Percentiles rank a stretch among this genome's conserved stretches.
These are phyloP conservation scores for Chrysophaeum taylorii DNA, from an alignment of 352 stramenopile genomes.

Conservation along the genomic window DNA sequence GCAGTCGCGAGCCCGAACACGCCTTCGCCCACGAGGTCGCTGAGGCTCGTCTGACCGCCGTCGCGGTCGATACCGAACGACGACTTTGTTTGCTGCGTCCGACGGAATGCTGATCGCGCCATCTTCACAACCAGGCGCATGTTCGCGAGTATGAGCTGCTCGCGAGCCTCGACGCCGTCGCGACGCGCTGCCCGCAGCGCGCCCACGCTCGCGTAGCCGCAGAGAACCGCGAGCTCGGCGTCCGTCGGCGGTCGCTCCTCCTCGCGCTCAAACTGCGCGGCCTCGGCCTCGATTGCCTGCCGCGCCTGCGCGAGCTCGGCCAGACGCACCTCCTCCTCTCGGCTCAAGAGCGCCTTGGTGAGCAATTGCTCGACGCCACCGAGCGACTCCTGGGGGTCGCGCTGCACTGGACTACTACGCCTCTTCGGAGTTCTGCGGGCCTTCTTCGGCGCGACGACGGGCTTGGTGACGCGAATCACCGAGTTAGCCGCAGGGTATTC, in stretches of 20 bases:
- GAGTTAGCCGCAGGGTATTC: too few species aligned
- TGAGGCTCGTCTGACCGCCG: too few species aligned
- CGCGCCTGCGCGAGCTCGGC: neutral
- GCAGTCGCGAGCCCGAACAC: neutral
- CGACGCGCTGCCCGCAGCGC: neutral
- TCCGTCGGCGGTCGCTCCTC: neutral
- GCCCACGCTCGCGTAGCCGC: neutral
- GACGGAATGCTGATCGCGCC: too few species aligned
- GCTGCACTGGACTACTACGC: too few species aligned
- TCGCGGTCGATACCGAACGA: neutral
- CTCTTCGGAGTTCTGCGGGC: too few species aligned
- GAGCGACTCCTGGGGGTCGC: too few species aligned
- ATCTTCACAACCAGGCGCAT: neutral
- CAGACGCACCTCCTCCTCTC: neutral
- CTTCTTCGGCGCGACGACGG: too few species aligned
- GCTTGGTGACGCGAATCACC: too few species aligned
- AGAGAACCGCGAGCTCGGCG: neutral
- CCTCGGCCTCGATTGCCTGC: neutral
- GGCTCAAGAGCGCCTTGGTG: neutral
- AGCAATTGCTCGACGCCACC: too few species aligned
- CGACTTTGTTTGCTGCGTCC: neutral
- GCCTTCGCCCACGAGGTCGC: constrained; percentile 1
- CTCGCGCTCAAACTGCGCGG: neutral
- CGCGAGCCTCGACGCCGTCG: neutral
- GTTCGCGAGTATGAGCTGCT: neutral